These are phyloP conservation scores for Albifimbria verrucaria DNA, from an alignment of 2,329 filamentous ascomycete genomes.

Conservation along the genomic window DNA sequence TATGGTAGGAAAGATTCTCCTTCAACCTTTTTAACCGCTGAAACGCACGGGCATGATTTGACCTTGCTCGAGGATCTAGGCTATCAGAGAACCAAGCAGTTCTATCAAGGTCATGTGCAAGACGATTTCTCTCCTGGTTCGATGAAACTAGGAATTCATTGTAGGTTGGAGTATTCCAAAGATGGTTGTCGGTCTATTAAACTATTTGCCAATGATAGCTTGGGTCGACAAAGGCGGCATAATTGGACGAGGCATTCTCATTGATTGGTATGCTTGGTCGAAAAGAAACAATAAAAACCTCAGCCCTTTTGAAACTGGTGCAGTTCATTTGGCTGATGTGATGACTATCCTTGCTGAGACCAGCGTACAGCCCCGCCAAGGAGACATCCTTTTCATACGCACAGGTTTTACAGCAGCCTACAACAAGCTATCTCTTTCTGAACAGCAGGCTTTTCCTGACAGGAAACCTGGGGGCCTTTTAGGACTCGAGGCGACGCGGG, in stretches of 20 bases:
- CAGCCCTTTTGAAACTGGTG: not conserved
- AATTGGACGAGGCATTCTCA: not conserved
- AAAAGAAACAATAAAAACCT: not conserved
- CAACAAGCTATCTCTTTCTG: slow-evolving; percentile 15
- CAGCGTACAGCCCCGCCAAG: slow-evolving; percentile 27
- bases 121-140: not conserved
- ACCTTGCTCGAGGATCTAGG: not conserved
- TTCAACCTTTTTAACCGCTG: not conserved
- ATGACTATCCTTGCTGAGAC: slow-evolving; percentile 27
- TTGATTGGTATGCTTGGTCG: not conserved
- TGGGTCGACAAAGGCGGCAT: not conserved
- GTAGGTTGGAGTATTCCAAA: not conserved
- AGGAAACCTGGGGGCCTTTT: slow-evolving; percentile 26
- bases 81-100: not conserved
- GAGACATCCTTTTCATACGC: slow-evolving; percentile 37
- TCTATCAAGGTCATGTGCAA: not conserved
- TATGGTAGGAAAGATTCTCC: not conserved
- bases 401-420: slow-evolving; percentile 30
- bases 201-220: not conserved
- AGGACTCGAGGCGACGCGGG: slow-evolving; percentile 34
- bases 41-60: not conserved
- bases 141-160: not conserved
- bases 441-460: slow-evolving; percentile 22
- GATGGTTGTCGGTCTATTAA: not conserved
- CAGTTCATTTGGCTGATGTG: not conserved